phyloP scores from a whole-genome alignment of 495 filamentous ascomycete species.

The Penicillium cataractarum region DNA sequence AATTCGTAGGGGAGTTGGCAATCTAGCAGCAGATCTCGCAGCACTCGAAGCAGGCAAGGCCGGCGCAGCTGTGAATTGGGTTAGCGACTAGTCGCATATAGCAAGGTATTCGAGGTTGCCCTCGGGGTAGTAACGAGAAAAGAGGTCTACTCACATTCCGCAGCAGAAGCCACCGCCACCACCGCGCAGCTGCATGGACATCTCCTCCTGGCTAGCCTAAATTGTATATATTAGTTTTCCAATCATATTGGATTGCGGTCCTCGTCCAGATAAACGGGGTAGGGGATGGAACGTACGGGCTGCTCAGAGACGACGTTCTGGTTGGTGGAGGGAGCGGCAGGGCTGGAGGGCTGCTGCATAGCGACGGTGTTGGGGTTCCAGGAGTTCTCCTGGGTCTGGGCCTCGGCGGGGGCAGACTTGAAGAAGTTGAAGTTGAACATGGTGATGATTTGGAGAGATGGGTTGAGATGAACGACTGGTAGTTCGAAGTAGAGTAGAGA shows the following conservation, averaged over 20 bases:
- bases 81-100: constrained; percentile 6
- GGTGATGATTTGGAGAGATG: constrained; percentile 11
- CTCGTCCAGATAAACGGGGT: too few relatives aligned
- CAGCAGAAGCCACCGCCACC: constrained; percentile 50
- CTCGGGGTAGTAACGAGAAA: constrained; percentile 2
- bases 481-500: neutral
- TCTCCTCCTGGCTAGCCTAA: constrained; percentile 41
- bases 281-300: constrained; percentile 31
- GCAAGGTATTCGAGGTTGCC: neutral
- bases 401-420: constrained; percentile 40
- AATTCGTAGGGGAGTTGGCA: neutral
- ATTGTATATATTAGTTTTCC: constrained; percentile 1
- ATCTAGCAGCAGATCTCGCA: constrained; percentile 50
- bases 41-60: constrained; percentile 51
- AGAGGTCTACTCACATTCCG: constrained; percentile 41
- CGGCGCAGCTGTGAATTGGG: constrained; percentile 39
- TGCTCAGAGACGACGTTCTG: constrained; percentile 40
- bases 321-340: constrained; percentile 35
- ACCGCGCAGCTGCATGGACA: constrained; percentile 46
- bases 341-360: constrained; percentile 48
- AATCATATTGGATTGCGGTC: neutral
- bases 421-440: constrained; percentile 49
- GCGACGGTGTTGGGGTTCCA: constrained; percentile 46
- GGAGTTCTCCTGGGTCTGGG: constrained; percentile 23
- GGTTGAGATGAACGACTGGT: neutral